Evolutionary conservation across 352 stramenopile species (phyloP).

Genomic region (Peronospora destructor): DNA sequence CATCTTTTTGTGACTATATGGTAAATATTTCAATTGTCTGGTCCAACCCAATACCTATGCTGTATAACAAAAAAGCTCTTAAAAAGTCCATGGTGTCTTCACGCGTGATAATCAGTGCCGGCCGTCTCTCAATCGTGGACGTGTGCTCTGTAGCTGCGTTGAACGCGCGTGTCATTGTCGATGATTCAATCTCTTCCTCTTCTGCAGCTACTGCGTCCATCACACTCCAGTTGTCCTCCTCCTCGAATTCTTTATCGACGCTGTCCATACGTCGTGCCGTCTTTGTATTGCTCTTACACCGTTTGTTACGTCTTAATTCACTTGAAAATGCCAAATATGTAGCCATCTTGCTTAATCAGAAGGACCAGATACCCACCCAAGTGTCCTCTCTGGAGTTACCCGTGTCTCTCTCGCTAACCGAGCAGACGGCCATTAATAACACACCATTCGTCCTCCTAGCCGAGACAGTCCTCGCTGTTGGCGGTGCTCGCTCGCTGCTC

Average conservation of each 20-base stretch:
- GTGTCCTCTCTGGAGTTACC: constrained; percentile 34
- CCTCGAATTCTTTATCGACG: constrained; percentile 4
- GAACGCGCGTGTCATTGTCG: constrained; percentile 34
- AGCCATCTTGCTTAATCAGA: constrained; percentile 50
- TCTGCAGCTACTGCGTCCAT: constrained; percentile 8
- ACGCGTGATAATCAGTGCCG: constrained; percentile 47
- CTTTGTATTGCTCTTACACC: constrained; percentile 39
- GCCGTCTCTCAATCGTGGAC: constrained; percentile 52
- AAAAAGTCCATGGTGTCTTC: constrained; percentile 31
- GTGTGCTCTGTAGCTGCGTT: constrained; percentile 55
- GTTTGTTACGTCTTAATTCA: constrained; percentile 33
- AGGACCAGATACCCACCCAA: constrained; percentile 27
- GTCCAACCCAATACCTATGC: too few relatives aligned
- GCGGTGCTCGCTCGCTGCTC: constrained; percentile 56
- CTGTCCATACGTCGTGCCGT: constrained; percentile 25
- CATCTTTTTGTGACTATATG: too few relatives aligned
- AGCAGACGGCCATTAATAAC: constrained; percentile 32
- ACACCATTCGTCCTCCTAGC: constrained; percentile 47
- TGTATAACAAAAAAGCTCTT: neutral
- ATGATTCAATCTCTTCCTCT: constrained; percentile 16
- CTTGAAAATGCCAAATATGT: constrained; percentile 41
- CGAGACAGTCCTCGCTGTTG: constrained; percentile 43
- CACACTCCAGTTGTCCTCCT: constrained; percentile 7
- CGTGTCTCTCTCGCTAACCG: constrained; percentile 27
- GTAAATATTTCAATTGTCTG: neutral